Conservation (phyloP, 805 yeast species). For the Blastobotrys parvus region DNA sequence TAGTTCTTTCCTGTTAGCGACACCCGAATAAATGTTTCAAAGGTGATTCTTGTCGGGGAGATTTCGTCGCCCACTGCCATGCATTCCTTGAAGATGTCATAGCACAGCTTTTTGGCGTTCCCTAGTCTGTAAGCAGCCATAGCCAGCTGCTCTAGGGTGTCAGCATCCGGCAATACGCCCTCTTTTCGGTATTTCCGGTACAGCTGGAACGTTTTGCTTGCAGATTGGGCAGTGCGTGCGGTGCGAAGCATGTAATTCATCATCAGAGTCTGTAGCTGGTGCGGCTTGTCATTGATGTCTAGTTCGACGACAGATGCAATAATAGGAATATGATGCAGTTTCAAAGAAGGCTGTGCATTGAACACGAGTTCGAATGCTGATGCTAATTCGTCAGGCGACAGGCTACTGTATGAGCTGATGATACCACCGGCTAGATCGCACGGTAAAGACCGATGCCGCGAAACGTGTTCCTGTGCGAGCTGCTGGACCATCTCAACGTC, state of each 20-base stretch:
- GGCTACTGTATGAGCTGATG: neutral
- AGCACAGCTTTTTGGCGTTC: constrained; percentile 22
- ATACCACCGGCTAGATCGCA: neutral
- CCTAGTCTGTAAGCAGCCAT: constrained; percentile 21
- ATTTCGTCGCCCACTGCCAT: constrained; percentile 4
- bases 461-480: neutral
- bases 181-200: constrained; percentile 5
- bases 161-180: constrained; percentile 9
- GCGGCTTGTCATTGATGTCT: neutral
- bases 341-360: neutral
- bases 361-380: neutral
- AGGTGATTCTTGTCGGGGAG: constrained; percentile 15
- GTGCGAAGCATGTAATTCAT: constrained; percentile 8
- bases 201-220: constrained; percentile 6
- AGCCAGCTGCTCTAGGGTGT: constrained; percentile 14
- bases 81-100: constrained; percentile 20
- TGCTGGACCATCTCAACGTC: neutral
- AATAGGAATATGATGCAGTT: neutral
- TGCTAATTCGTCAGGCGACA: neutral
- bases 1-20: constrained; percentile 20
- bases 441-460: neutral
- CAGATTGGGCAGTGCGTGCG: neutral
- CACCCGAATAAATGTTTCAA: constrained; percentile 21
- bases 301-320: neutral
- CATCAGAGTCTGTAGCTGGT: constrained; percentile 2